Conservation (phyloP, 2,329 filamentous ascomycete species). For the Coleophoma cylindrospora region DNA sequence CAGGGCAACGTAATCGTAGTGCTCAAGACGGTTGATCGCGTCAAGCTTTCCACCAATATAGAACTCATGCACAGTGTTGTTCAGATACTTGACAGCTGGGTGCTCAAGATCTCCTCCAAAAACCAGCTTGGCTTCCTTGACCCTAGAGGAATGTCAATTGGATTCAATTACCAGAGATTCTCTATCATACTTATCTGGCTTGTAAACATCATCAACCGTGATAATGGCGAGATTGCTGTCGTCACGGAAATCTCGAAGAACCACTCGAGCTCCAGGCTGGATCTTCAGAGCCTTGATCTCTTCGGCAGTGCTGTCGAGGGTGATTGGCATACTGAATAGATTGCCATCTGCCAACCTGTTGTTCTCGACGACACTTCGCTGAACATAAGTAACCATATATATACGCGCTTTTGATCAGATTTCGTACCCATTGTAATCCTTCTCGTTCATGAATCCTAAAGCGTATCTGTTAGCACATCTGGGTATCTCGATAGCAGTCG, state of each 20-base stretch:
- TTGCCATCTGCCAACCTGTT: conserved; percentile 82
- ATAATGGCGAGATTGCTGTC: conserved; percentile 95
- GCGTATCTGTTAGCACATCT: conserved; percentile 18
- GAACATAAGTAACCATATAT: conserved; percentile 24
- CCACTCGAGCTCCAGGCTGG: conserved; percentile 76
- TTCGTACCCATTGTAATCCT: conserved; percentile 87
- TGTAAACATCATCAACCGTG: conserved; percentile 93
- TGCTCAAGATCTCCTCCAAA: conserved; percentile 90
- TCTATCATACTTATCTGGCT: conserved; percentile 76
- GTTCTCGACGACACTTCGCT: conserved; percentile 73
- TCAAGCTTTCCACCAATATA: conserved; percentile 96
- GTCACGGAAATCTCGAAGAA: conserved; percentile 91
- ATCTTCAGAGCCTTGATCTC: conserved; percentile 71
- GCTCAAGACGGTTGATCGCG: conserved; percentile 89
- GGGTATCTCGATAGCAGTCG: conserved; percentile 6
- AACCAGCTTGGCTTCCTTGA: conserved; percentile 86
- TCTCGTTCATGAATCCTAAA: conserved; percentile 91
- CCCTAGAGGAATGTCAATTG: conserved; percentile 41
- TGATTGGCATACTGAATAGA: conserved; percentile 96
- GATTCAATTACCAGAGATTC: conserved; percentile 4
- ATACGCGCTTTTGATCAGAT: neutral
- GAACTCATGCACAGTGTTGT: conserved; percentile 74
- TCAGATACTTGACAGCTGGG: conserved; percentile 88
- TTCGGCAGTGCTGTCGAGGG: conserved; percentile 75
- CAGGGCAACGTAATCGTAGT: conserved; percentile 98